phyloP scores from a whole-genome alignment of 495 filamentous ascomycete species.

The Penicillium nucicola region DNA sequence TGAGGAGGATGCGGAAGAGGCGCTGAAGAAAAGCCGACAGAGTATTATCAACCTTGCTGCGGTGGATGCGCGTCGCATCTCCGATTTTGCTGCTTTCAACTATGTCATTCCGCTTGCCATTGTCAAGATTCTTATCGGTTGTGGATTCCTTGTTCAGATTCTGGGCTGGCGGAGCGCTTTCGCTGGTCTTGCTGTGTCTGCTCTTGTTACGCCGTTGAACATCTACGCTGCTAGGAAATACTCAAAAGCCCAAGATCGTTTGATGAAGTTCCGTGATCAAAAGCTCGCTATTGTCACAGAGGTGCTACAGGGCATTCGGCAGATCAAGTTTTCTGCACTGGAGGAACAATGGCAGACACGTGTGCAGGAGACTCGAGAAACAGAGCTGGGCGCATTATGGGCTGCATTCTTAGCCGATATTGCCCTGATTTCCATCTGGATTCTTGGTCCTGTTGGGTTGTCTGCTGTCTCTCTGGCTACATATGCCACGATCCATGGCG shows the following conservation, averaged over 20 bases:
- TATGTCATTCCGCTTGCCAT: conserved; percentile 57
- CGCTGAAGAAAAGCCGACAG: conserved; percentile 64
- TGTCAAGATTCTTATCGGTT: conserved; percentile 61
- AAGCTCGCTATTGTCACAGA: conserved; percentile 79
- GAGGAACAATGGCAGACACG: conserved; percentile 77
- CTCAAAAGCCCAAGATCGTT: conserved; percentile 58
- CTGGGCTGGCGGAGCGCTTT: conserved; percentile 71
- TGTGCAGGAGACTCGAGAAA: conserved; percentile 61
- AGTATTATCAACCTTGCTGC: conserved; percentile 77
- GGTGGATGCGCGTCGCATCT: conserved; percentile 71
- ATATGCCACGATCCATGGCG: conserved; percentile 61
- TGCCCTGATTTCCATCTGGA: conserved; percentile 60
- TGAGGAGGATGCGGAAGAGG: conserved; percentile 49
- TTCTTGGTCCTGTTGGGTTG: conserved; percentile 69
- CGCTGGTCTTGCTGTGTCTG: conserved; percentile 63
- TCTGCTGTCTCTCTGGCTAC: conserved; percentile 67
- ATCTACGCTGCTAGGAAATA: conserved; percentile 66
- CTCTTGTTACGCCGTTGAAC: conserved; percentile 66
- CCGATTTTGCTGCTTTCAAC: conserved; percentile 65
- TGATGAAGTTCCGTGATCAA: conserved; percentile 78
- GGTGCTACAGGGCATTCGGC: conserved; percentile 76
- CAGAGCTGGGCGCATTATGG: conserved; percentile 66
- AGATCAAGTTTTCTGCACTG: conserved; percentile 86
- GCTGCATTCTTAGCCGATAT: conserved; percentile 60
- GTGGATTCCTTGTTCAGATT: conserved; percentile 61